phyloP scores from a whole-genome alignment of 179 eudicot species.

The Spinacia oleracea region DNA sequence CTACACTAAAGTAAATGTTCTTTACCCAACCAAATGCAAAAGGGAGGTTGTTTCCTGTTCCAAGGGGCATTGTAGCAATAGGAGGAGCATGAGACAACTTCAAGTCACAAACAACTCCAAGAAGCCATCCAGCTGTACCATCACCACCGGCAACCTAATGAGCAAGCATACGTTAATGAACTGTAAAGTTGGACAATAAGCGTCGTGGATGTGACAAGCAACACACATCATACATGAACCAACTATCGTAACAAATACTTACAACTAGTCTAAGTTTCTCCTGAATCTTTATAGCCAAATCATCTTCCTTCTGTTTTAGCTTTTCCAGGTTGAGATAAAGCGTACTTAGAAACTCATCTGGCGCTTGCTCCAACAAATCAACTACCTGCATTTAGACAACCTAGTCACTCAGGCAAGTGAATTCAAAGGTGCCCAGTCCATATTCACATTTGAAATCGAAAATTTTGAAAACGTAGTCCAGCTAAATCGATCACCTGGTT shows the following conservation, averaged over 20 bases:
- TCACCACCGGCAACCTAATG: conserved; percentile 94
- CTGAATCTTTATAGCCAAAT: conserved; percentile 55
- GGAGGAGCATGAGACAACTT: conserved; percentile 76
- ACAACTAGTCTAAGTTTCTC: conserved; percentile 79
- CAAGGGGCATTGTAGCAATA: conserved; percentile 82
- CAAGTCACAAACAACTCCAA: conserved; percentile 83
- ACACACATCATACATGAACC: background rate
- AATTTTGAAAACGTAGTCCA: background rate
- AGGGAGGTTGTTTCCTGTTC: conserved; percentile 95
- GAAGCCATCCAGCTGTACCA: conserved; percentile 98
- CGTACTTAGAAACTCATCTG: conserved; percentile 58
- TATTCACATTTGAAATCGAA: background rate
- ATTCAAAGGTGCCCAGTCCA: background rate
- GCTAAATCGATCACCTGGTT: conserved; percentile 55
- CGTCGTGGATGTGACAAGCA: background rate
- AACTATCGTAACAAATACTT: conserved; percentile 31
- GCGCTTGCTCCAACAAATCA: conserved; percentile 81
- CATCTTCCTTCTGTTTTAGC: conserved; percentile 63
- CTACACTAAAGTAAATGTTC: conserved; percentile 1
- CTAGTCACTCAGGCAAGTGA: background rate
- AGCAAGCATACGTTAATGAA: conserved; percentile 21
- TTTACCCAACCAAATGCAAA: conserved; percentile 87
- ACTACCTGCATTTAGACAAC: conserved; percentile 49
- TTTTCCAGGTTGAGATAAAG: conserved; percentile 70
- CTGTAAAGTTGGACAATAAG: background rate